Percentiles rank a stretch among this genome's conserved stretches.
These are phyloP conservation scores for Cyclostephanos invisitatus DNA, from an alignment of 108 stramenopile species.

Conservation along the genomic window DNA sequence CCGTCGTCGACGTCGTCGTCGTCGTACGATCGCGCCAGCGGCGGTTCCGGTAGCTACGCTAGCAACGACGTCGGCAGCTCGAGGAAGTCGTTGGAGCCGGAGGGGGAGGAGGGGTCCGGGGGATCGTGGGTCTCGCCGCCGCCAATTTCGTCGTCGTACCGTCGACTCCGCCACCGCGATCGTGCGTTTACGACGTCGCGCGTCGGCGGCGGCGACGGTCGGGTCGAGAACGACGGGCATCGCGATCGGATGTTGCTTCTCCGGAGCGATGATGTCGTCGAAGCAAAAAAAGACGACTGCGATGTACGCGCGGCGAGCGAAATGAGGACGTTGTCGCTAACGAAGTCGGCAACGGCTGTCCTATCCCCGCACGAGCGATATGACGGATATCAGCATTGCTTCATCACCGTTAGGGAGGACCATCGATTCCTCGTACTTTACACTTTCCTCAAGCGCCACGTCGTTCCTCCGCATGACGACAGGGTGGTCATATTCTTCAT, in stretches of 20 bases:
- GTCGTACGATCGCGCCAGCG: neutral
- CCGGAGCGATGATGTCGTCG: neutral
- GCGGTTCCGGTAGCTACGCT: neutral
- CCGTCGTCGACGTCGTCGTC: too few species aligned
- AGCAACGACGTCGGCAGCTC: too few species aligned
- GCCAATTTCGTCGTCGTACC: too few species aligned
- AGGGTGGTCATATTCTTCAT: slow-evolving; percentile 43
- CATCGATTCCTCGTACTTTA: slow-evolving; percentile 47
- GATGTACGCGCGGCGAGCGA: neutral
- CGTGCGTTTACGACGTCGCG: neutral
- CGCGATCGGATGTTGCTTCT: neutral
- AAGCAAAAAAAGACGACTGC: neutral
- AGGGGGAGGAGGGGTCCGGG: too few species aligned
- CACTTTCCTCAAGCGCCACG: slow-evolving; percentile 37
- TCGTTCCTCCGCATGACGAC: neutral
- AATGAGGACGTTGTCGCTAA: neutral
- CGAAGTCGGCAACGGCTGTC: neutral
- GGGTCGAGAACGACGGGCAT: neutral
- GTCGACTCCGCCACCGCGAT: too few species aligned
- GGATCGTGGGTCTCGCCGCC: too few species aligned
- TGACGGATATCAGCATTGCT: slow-evolving; percentile 34
- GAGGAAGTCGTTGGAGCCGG: too few species aligned
- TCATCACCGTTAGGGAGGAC: slow-evolving; percentile 40
- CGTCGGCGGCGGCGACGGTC: neutral
- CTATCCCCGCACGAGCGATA: slow-evolving; percentile 7